Conservation (phyloP, 768 basidiomycete genomes). For the Steccherinum ochraceum region DNA sequence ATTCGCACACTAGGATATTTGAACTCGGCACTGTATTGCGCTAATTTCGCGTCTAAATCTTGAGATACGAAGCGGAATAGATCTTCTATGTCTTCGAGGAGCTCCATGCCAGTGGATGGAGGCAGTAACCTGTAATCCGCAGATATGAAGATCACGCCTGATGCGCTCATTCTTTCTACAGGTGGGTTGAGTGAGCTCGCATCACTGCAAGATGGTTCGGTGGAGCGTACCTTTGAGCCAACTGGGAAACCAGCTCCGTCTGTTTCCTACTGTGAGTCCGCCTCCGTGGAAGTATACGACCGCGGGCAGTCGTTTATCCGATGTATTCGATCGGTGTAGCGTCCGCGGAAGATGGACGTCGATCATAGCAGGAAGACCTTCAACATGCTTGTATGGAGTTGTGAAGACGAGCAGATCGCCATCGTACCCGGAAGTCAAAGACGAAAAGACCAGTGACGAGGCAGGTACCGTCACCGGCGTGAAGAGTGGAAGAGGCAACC, state of each 20-base stretch:
- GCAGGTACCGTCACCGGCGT: no score
- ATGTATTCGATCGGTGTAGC: background rate
- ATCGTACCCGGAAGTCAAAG: no score
- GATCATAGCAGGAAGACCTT: background rate
- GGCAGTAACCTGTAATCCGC: conserved; percentile 58
- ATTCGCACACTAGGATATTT: conserved; percentile 19
- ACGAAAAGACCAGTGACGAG: no score
- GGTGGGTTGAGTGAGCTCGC: background rate
- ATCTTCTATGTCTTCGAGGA: conserved; percentile 53
- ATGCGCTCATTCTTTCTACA: conserved; percentile 37
- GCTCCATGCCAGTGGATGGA: conserved; percentile 46
- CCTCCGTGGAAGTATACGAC: conserved; percentile 45
- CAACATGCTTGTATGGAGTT: background rate
- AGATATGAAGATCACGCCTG: conserved; percentile 54
- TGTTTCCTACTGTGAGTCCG: conserved; percentile 54
- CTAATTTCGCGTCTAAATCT: conserved; percentile 19
- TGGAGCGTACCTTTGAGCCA: conserved; percentile 49
- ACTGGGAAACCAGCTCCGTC: conserved; percentile 55
- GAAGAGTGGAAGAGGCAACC: no score
- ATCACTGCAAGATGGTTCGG: background rate
- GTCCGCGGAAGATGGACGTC: background rate
- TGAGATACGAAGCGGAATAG: conserved; percentile 41
- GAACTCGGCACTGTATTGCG: background rate
- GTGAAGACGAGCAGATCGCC: background rate
- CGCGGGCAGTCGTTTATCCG: background rate